Evolutionary conservation across 176 grass and related monocot genomes (phyloP), one percentile per base, ranked within the genome.

Genomic region (Chloris gayana): DNA sequence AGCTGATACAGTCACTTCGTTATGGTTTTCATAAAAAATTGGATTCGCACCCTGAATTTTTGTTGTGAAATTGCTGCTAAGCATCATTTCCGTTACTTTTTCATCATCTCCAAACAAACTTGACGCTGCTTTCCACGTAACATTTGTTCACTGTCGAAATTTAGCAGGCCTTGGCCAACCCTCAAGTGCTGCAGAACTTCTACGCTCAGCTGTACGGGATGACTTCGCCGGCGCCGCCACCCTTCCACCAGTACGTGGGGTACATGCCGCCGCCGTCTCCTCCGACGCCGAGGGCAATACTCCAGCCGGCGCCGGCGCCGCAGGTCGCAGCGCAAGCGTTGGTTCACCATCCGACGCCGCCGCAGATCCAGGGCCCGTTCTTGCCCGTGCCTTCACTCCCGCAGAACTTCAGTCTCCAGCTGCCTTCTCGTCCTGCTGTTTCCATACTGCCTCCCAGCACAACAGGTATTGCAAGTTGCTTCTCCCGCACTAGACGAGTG

Each of bases 131-230:
- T 74, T 59, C 14, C 4, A 6, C 17, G 13, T n/a, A 18, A 12
- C 59, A 29, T 34, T 6, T 22, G 69, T 12, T 25, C 6, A 49
- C 57, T 51, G 24, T 31, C 13, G 26, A 18, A 49, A 47, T 31
- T 11, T 21, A 82, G 74, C 88, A 95, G 91, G 90, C 73, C 64
- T 13, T 93, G 22, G 85, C 81, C 86, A 89, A 65, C 49, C 58
- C 75, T 76, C 90, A 89, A 27, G 39, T 87, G 86, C 21, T 88
- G 37, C 84, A 87, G 74, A 90, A 69, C 45, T 99, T 93, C 72
- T 93, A 93, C 10, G 80, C 81, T 19, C 93, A 93, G 58, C 9
- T 91, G 14, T 95, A 95, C 4, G 93, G 92, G 24, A 34, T 86
- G 24, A 64, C 86, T 18, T 88, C 91, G 70, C 78, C 94, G 30